These are phyloP conservation scores for Blastocystis hominis DNA, from an alignment of 352 stramenopile genomes.

Conservation along the genomic window DNA sequence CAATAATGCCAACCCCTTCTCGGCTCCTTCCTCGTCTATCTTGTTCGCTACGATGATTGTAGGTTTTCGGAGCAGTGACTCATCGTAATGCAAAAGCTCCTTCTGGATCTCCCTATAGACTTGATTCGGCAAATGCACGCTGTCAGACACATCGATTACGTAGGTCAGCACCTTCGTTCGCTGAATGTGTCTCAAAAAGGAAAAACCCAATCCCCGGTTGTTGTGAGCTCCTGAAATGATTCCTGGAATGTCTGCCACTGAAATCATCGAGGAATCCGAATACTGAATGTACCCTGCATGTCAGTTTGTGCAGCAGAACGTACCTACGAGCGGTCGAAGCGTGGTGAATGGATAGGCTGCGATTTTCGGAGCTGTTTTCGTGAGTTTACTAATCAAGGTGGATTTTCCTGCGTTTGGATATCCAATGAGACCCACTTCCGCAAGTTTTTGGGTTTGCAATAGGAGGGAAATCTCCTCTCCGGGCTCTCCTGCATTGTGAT, in stretches of 20 bases:
- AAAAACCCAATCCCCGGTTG: slow-evolving; percentile 90
- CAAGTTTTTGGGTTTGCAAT: slow-evolving; percentile 93
- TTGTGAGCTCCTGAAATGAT: slow-evolving; percentile 77
- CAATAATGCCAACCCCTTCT: background rate
- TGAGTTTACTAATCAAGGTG: slow-evolving; percentile 82
- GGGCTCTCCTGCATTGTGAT: slow-evolving; percentile 71
- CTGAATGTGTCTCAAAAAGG: slow-evolving; percentile 95
- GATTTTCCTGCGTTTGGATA: slow-evolving; percentile 97
- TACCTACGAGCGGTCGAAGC: slow-evolving; percentile 80
- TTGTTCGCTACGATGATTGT: slow-evolving; percentile 78
- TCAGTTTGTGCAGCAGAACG: too few relatives aligned
- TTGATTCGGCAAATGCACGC: slow-evolving; percentile 68
- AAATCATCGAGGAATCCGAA: slow-evolving; percentile 53
- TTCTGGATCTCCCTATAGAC: slow-evolving; percentile 72
- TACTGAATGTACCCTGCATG: slow-evolving; percentile 57
- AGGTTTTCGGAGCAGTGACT: slow-evolving; percentile 72
- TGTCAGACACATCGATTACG: slow-evolving; percentile 77
- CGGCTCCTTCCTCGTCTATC: slow-evolving; percentile 66
- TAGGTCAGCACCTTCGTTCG: slow-evolving; percentile 86
- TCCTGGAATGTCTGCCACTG: slow-evolving; percentile 77
- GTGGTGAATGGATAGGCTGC: slow-evolving; percentile 94
- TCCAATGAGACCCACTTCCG: slow-evolving; percentile 91
- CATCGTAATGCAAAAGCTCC: slow-evolving; percentile 75
- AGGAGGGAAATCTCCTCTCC: slow-evolving; percentile 84
- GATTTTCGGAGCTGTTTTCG: slow-evolving; percentile 81